Base-by-base conservation (phyloP, 169 alveolate genomes). In the Eimeria maxima region DNA sequence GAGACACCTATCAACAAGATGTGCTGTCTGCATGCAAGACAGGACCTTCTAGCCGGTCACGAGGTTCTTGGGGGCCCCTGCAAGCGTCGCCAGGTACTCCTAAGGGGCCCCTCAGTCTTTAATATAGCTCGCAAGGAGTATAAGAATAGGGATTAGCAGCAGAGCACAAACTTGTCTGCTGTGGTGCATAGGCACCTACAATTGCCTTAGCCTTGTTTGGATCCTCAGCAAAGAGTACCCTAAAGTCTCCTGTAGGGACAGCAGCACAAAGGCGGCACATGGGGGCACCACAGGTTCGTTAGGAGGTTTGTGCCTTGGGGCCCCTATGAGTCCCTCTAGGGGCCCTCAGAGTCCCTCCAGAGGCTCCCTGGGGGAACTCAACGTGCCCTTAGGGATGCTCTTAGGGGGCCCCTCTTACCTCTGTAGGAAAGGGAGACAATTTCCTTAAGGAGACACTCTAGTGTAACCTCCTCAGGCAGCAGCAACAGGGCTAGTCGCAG, bases 401-500 rank as follows among this genome's bases (percentile, higher is more conserved):
- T 65, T 8, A 3, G 33, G 16, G 76, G 80, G 6, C 45, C 45
- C 16, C 38, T 6, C 60, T 73, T 24, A 78, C 89, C 89, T 45
- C 6, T 42, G 38, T 78, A 78, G 22, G 89, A 78, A 44, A 78
- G 65, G 33, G 89, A 78, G 38, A 78, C 89, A 14, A 78, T 78
- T 20, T 78, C 67, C 42, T 0, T 50, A n/a, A 78, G 60, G 44
- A 78, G 89, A 47, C 65, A 47, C 55, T 45, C 42, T 18, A 78
- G 89, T 0, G 44, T 45, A 0, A 45, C 89, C 0, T 6, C 60
- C 6, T 78, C 67, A 47, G 89, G 89, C 45, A 78, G 89, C 57
- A 78, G 89, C 89, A 78, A n/a, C 65, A 78, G 60, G 24, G 89
- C 89, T 24, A 78, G 89, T 7, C 89, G 89, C 55, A 78, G 89